phyloP scores from a whole-genome alignment of 768 basidiomycete species.

The Lactarius tabidus region DNA sequence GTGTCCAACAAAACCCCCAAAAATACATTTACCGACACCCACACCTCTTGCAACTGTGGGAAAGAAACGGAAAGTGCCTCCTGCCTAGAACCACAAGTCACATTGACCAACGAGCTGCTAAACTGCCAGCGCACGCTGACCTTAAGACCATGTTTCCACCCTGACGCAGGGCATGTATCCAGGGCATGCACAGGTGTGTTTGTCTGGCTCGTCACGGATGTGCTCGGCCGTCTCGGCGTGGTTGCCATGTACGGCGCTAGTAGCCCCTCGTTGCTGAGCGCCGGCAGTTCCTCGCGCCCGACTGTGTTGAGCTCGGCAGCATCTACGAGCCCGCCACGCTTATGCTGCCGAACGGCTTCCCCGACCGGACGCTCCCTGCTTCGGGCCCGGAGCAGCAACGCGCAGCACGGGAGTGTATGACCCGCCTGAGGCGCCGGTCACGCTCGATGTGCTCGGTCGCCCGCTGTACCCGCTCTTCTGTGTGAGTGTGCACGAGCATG shows the following conservation, averaged over 20 bases:
- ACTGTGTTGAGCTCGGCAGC: conserved; percentile 13
- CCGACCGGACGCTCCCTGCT: no score
- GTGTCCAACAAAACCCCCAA: no score
- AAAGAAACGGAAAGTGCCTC: no score
- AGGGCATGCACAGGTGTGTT: conserved; percentile 70
- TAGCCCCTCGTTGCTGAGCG: conserved; percentile 58
- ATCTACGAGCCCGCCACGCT: conserved; percentile 13
- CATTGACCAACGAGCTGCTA: no score
- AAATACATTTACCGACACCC: no score
- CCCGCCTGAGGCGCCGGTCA: neutral
- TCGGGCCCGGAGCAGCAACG: neutral
- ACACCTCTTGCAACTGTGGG: no score
- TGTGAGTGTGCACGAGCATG: conserved; percentile 76
- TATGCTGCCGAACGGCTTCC: neutral
- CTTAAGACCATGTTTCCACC: conserved; percentile 74
- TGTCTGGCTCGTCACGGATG: conserved; percentile 84
- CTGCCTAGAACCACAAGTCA: no score
- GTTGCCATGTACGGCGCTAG: conserved; percentile 87
- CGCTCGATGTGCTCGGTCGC: conserved; percentile 40
- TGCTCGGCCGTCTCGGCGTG: conserved; percentile 57
- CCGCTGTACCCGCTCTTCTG: conserved; percentile 72
- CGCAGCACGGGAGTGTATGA: neutral
- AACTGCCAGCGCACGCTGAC: no score
- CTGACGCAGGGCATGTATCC: conserved; percentile 68
- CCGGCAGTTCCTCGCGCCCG: conserved; percentile 12